phyloP scores from a whole-genome alignment of 169 alveolate genomes.

The Pseudocohnilembus persalinus region DNA sequence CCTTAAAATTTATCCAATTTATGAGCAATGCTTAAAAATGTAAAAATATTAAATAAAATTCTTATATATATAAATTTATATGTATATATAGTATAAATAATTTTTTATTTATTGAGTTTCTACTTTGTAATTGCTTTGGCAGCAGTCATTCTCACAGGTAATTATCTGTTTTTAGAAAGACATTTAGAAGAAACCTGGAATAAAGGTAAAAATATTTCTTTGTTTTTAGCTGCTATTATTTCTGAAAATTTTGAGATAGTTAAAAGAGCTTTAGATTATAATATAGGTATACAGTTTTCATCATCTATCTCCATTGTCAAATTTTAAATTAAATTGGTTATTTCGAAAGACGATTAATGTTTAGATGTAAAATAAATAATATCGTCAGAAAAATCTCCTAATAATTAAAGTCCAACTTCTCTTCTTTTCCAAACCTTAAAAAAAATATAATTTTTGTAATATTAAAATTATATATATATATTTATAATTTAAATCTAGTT shows the following conservation, averaged over 20 bases:
- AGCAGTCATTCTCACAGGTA: constrained; percentile 30
- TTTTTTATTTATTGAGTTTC: background rate
- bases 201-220: constrained; percentile 58
- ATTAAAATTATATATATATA: too few relatives aligned
- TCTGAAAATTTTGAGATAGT: constrained; percentile 43
- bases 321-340: constrained; percentile 28
- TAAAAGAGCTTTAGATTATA: constrained; percentile 36
- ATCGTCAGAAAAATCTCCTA: constrained; percentile 70
- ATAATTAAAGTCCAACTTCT: constrained; percentile 55
- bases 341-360: constrained; percentile 38
- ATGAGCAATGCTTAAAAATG: constrained; percentile 24
- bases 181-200: constrained; percentile 42
- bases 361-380: constrained; percentile 39
- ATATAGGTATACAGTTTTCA: constrained; percentile 8
- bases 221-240: constrained; percentile 34
- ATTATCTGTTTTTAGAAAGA: constrained; percentile 15
- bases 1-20: constrained; percentile 13
- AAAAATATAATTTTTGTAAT: too few relatives aligned
- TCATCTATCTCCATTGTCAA: constrained; percentile 19
- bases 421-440: constrained; percentile 50
- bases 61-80: background rate
- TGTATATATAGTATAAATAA: background rate
- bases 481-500: background rate
- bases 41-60: too few relatives aligned
- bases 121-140: constrained; percentile 32